A percentile compares a stretch with the other conserved stretches of the same genome.
phyloP scores from a whole-genome alignment of 345 rosid genomes.

The Eucalyptus virginea region DNA sequence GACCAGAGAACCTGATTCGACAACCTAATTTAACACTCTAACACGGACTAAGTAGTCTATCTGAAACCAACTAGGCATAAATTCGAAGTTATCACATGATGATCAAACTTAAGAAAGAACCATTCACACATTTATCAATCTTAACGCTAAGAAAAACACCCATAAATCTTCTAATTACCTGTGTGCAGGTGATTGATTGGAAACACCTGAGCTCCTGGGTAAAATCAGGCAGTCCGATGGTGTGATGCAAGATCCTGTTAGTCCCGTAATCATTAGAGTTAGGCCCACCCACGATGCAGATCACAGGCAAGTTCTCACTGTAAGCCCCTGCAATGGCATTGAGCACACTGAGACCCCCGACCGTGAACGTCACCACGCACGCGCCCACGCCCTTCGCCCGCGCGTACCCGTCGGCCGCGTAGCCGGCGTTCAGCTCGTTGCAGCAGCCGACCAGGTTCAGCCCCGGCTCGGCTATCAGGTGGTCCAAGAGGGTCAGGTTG shows the following conservation, averaged over 20 bases:
- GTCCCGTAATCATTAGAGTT: conserved; percentile 69
- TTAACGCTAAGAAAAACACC: not conserved
- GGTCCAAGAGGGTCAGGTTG: conserved; percentile 52
- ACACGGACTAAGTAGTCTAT: not conserved
- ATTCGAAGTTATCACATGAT: not conserved
- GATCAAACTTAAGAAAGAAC: not conserved
- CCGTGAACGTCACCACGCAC: conserved; percentile 71
- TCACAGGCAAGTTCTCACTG: conserved; percentile 63
- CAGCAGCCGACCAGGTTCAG: conserved; percentile 59
- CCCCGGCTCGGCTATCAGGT: conserved; percentile 46
- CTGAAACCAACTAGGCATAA: not conserved
- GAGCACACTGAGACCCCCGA: conserved; percentile 59
- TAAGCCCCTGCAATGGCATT: conserved; percentile 69
- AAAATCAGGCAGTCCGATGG: conserved; percentile 65
- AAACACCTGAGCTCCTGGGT: conserved; percentile 57
- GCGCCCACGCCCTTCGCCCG: conserved; percentile 61
- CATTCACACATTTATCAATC: not conserved
- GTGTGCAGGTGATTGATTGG: conserved; percentile 46
- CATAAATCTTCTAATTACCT: conserved; percentile 9
- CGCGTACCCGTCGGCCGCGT: conserved; percentile 70
- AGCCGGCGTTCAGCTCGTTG: conserved; percentile 77
- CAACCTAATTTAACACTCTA: not conserved
- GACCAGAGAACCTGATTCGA: not conserved
- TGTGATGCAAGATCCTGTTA: conserved; percentile 57
- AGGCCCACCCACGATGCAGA: conserved; percentile 62